Evolutionary conservation across 768 basidiomycete species (phyloP), one percentile per base, ranked within the genome.

Genomic region (Termitomyces sp.): DNA sequence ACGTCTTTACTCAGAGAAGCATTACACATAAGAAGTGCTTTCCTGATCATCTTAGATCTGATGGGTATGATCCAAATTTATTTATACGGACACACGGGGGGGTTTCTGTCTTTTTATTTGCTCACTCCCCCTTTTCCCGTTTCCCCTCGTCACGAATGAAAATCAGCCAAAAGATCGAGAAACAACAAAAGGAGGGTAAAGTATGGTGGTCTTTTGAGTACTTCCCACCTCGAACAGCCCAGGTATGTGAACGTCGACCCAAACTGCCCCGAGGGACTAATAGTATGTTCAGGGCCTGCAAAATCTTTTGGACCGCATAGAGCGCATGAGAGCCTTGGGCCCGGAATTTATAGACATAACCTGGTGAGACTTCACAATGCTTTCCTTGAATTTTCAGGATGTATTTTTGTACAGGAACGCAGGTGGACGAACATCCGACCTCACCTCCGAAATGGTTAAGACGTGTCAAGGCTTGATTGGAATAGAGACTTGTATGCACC

Each of bases 181-280:
- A 92, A 71, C 91, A 91, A 49, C 76, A 84, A 60, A 87, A 88
- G 70, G 90, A 96, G 65, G 87, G 88, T 62, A 86, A 92, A 67
- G 76, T 92, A 59, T 97, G 94, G 90, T 99, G 95, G 95, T 94
- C 92, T 38, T 98, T 99, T 70, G 96, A 99, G 70, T 98, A 94
- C 75, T 98, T 99, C 68, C 96, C 97, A 57, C 95, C 92, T 22
- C 80, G 94, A 62, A 97, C 94, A 35, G 93, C 93, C 51, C 94
- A 96, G 85, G 92, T 93, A 61, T 58, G 72, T 66, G 40, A 55
- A 56, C 6, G 32, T 42, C 54, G 14, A 49, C 30, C 26, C 35
- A 18, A 30, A n/a, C 24, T 38, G 16, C 36, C 45, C 24, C 12
- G 33, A 8, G 45, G 35, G 44, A 40, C 56, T 64, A 28, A 57